Conservation (phyloP, 2,329 filamentous ascomycete genomes). For the Rhynchosporium agropyri region DNA sequence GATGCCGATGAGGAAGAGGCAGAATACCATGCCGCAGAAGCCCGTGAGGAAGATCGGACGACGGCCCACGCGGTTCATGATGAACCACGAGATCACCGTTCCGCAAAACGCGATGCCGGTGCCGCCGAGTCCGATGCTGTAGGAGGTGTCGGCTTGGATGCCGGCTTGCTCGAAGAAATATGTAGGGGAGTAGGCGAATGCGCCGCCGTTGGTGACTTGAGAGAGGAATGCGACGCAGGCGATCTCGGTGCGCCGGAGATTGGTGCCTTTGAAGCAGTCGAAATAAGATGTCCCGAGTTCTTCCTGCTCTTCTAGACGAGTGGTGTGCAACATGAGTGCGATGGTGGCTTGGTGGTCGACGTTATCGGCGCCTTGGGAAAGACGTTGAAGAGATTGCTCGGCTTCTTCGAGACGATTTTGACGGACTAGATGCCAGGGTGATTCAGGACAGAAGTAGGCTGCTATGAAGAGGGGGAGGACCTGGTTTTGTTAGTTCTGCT, state of each 20-base stretch:
- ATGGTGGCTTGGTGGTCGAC: slow-evolving; percentile 48
- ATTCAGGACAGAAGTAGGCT: slow-evolving; percentile 50
- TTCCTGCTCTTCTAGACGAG: slow-evolving; percentile 52
- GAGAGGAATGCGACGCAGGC: slow-evolving; percentile 52
- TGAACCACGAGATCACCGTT: slow-evolving; percentile 53
- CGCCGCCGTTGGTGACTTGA: slow-evolving; percentile 62
- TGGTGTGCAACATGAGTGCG: slow-evolving; percentile 57
- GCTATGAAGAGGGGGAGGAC: slow-evolving; percentile 48
- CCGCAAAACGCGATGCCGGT: slow-evolving; percentile 51
- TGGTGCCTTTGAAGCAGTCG: slow-evolving; percentile 51
- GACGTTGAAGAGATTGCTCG: slow-evolving; percentile 46
- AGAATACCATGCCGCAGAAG: slow-evolving; percentile 46
- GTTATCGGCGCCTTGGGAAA: slow-evolving; percentile 43
- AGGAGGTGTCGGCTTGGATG: slow-evolving; percentile 50
- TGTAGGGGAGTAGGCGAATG: slow-evolving; percentile 65
- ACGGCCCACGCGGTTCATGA: slow-evolving; percentile 51
- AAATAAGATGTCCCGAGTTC: slow-evolving; percentile 48
- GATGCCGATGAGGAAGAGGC: slow-evolving; percentile 51
- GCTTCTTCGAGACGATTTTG: slow-evolving; percentile 48
- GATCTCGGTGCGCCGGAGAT: slow-evolving; percentile 53
- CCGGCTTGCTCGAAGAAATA: slow-evolving; percentile 61
- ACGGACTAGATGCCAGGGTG: slow-evolving; percentile 52
- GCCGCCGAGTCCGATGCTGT: slow-evolving; percentile 54
- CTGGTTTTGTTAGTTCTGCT: slow-evolving; percentile 25
- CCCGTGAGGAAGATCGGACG: slow-evolving; percentile 54